Evolutionary conservation across 176 grass and related monocot species (phyloP).

Genomic region (Ensete glaucum): DNA sequence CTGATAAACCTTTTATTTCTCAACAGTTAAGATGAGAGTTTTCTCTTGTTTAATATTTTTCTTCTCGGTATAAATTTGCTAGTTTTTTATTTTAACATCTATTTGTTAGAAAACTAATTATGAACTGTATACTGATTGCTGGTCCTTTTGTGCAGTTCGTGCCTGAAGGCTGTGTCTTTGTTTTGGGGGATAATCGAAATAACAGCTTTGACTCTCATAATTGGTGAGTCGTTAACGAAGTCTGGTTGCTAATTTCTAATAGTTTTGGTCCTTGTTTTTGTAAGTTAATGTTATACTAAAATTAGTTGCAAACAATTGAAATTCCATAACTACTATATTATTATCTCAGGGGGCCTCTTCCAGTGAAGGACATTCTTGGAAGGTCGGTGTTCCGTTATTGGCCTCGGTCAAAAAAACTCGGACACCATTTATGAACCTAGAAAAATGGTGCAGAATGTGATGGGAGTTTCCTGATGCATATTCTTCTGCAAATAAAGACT

Average conservation of each 20-base stretch:
- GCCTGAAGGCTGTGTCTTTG: conserved; percentile 74
- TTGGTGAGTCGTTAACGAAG: conserved; percentile 45
- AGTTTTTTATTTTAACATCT: neutral
- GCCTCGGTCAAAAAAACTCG: conserved; percentile 79
- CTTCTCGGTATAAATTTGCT: neutral
- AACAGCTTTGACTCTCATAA: conserved; percentile 95
- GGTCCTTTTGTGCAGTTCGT: conserved; percentile 40
- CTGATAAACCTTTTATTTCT: neutral
- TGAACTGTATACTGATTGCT: conserved; percentile 6
- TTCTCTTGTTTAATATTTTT: neutral
- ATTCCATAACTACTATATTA: conserved; percentile 9
- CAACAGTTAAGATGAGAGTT: neutral
- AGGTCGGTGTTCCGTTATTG: conserved; percentile 89
- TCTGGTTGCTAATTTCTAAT: neutral
- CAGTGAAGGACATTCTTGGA: conserved; percentile 83
- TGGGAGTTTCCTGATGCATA: conserved; percentile 32
- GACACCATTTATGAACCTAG: conserved; percentile 75
- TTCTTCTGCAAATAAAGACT: neutral
- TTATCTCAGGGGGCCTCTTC: conserved; percentile 69
- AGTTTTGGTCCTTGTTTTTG: neutral
- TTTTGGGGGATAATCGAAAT: conserved; percentile 89
- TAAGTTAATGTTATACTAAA: neutral
- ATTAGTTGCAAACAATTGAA: neutral
- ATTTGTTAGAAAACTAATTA: conserved; percentile 5
- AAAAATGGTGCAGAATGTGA: conserved; percentile 15